Base-by-base conservation (phyloP, 371 early-diverging fungal species). In the Globomyces sp. region DNA sequence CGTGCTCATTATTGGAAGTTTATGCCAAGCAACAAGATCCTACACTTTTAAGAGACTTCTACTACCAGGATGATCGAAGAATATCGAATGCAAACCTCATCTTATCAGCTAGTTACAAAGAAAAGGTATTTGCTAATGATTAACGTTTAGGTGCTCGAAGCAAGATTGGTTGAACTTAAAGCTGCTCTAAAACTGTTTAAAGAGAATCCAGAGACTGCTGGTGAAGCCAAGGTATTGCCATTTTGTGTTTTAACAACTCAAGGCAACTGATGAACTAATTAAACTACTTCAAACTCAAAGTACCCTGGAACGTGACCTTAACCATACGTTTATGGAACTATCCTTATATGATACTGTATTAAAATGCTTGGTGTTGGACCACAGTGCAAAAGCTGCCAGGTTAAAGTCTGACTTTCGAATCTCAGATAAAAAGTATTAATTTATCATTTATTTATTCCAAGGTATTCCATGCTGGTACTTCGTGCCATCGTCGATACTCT, bases 21-120 rank as follows among this genome's bases (percentile, higher is more conserved):
- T 96, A 93, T 74, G 84, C 89, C 74, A 86, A 83, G 45, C 82
- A 90, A 43, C 89, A 89, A 71, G 89, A 91, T 57, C 75, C 82
- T 36, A 86, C 89, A 11, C 73, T 96, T 0, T 79, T 98, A 57
- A 88, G 89, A 60, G 90, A 95, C 70, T 97, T 94, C 67, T 97
- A 95, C 71, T 95, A 90, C 73, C 96, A 96, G 76, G 95, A 95
- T 68, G 99, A 98, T 71, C 83, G 92, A 10, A 69, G 81, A 40
- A 76, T 84, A 0, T 91, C 93, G 34, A 85, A 82, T 11, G 96
- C 93, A 9, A 87, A 88, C 53, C 36, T 62, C 8, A 49, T 62
- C 71, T 90, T 41, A 71, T 77, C 2, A 63, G 87, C 39, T 65
- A 80, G 4, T 85, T 88, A 41, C 13, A 65, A 49, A 3, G 36